phyloP scores from a whole-genome alignment of 768 basidiomycete species.

The Cystobasidiopsis lactophilus region DNA sequence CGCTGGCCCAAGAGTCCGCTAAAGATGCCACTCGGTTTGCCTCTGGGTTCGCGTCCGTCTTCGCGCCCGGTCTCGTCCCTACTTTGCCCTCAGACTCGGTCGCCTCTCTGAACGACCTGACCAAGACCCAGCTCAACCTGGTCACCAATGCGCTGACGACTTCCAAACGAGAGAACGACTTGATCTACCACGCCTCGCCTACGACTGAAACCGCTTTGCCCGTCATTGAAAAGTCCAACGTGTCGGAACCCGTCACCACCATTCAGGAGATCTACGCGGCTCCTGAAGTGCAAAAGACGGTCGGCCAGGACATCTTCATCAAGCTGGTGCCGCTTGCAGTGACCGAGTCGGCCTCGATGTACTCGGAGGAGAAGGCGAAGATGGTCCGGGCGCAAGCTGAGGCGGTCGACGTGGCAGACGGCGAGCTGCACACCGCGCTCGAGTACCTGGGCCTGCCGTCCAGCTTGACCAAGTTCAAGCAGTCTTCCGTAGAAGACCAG shows the following conservation, averaged over 20 bases:
- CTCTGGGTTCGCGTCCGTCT: slow-evolving; percentile 44
- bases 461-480: slow-evolving; percentile 43
- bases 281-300: slow-evolving; percentile 79
- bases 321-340: slow-evolving; percentile 76
- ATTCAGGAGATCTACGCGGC: slow-evolving; percentile 87
- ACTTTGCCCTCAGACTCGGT: slow-evolving; percentile 73
- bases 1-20: slow-evolving; percentile 48
- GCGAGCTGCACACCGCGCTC: slow-evolving; percentile 50
- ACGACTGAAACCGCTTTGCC: slow-evolving; percentile 60
- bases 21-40: slow-evolving; percentile 61
- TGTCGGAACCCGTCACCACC: slow-evolving; percentile 54
- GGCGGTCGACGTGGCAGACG: slow-evolving; percentile 60
- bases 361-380: slow-evolving; percentile 98
- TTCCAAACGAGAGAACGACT: slow-evolving; percentile 73
- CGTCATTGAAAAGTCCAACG: slow-evolving; percentile 47
- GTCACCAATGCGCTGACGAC: slow-evolving; percentile 53
- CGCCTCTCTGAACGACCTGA: slow-evolving; percentile 52
- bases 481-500: slow-evolving; percentile 40
- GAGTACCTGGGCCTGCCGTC: slow-evolving; percentile 62
- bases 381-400: slow-evolving; percentile 71
- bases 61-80: slow-evolving; percentile 38
- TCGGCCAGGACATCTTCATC: slow-evolving; percentile 75
- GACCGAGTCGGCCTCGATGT: slow-evolving; percentile 85
- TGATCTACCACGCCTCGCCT: slow-evolving; percentile 83
- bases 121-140: slow-evolving; percentile 57